Evolutionary conservation across 2,329 filamentous ascomycete genomes (phyloP), one percentile per base, ranked within the genome.

Genomic region (Hymenotorrendiella dingleyae): DNA sequence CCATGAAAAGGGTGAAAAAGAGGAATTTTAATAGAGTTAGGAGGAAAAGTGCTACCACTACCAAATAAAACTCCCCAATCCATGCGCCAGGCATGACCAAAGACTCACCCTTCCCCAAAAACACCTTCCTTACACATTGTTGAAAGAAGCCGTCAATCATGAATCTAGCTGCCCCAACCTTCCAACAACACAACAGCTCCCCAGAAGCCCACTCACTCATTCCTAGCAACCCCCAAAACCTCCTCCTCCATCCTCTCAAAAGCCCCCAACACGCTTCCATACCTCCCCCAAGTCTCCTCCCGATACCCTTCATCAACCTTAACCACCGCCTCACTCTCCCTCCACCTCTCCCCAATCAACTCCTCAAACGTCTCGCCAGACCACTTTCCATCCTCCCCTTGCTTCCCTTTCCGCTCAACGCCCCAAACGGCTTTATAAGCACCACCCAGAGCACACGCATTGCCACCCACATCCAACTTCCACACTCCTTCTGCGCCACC

Each of bases 391-490:
- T 32, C 29, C 10, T 8, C 26, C 4, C 36, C 36, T 14, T 32
- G 11, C 29, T 8, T 16, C 14, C 29, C 50, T 19, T 65, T 64
- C 36, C 86, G 70, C 70, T 93, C 88, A 42, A 88, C 71, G 1
- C 85, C 89, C 93, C 93, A 98, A 0, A 94, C 82, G 11, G 93
- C 91, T 68, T 97, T 97, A 67, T 97, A 96, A 20, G 91, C 91
- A 6, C 88, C 88, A 11, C 93, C 93, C 11, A 97, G 68, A 9
- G 91, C 93, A 66, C 93, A 98, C 3, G 93, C 91, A 67, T 94
- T 96, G 20, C 90, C 89, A 20, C 93, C 91, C 4, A 97, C 88
- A 60, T 97, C 90, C 11, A 98, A 78, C 65, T 84, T 86, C 68
- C 88, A 98, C 20, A 97, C 86, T 19, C 93, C 93, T 50, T 97